phyloP scores from a whole-genome alignment of 2,329 filamentous ascomycete species.

The Aspergillus phoenicis region DNA sequence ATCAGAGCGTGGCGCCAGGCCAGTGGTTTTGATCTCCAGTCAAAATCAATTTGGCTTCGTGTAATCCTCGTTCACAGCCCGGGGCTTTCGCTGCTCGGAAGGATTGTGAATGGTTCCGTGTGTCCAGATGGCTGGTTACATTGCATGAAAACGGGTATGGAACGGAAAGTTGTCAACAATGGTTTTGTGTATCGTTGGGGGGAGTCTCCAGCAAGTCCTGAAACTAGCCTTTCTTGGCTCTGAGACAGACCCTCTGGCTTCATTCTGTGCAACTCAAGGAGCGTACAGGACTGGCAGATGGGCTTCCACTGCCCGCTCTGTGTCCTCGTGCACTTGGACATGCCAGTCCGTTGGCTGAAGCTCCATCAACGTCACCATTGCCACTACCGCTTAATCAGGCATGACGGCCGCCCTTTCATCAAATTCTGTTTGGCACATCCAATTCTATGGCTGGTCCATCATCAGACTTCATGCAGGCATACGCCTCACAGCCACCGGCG shows the following conservation, averaged over 20 bases:
- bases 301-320: neutral
- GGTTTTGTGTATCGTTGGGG: conserved; percentile 9
- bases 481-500: neutral
- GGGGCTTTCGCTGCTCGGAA: neutral
- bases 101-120: conserved; percentile 10
- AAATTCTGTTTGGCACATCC: neutral
- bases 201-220: conserved; percentile 1
- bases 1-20: neutral
- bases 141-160: conserved; percentile 18
- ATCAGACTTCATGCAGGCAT: conserved; percentile 3
- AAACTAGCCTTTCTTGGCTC: conserved; percentile 1
- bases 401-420: conserved; percentile 6
- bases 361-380: conserved; percentile 1
- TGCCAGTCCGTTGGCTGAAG: neutral
- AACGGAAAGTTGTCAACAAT: conserved; percentile 7
- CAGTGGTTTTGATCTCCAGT: neutral
- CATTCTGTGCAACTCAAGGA: conserved; percentile 3
- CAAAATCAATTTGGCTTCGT: conserved; percentile 9
- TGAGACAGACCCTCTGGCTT: neutral
- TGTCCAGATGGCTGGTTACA: conserved; percentile 22
- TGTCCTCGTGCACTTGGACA: conserved; percentile 1
- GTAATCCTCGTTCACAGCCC: conserved; percentile 10
- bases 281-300: neutral
- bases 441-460: neutral
- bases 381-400: conserved; percentile 2